Evolutionary conservation across 164 flowering plant species (phyloP), one percentile per base, ranked within the genome.

Genomic region (Tinospora cordifolia): DNA sequence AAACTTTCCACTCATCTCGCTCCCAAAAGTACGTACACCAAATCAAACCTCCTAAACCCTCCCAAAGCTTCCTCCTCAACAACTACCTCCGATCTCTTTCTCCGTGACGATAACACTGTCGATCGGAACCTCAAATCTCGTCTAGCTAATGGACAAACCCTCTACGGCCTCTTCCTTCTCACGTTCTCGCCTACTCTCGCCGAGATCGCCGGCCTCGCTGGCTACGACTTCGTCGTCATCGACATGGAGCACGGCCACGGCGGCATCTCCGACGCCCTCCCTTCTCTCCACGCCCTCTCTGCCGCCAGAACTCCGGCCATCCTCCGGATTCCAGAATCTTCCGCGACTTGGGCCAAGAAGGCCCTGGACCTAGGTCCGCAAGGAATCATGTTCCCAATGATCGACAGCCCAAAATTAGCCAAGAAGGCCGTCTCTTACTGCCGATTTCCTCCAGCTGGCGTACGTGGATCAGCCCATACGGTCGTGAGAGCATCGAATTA

Each of bases 191-290:
- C 97, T 0, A 86, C 91, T 12, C 71, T 93, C 21, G 92, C 96
- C 62, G 98, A 93, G 73, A 93, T 91, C 74, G 86, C 88, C 26
- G 98, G 90, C 34, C 85, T 83, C 36, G 76, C 93, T 22, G 98
- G 98, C 63, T 91, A 93, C 81, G 98, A 93, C 63, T 93, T 81
- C 75, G 96, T 84, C 62, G 92, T 91, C 25, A 82, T 93, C 47
- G 98, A 93, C 78, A 88, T 93, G 89, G 98, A 93, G 71, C 98
- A 93, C 77, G 97, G 97, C 30, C 87, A 70, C 68, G 98, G 98
- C 0, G 91, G 95, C 39, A 78, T 91, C 70, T 49, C 86, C 70
- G 89, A 84, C 24, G 90, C 92, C 22, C 87, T 93, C 5, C 79
- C 86, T 24, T 86, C 88, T 71, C 84, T 91, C 66, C 92, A 72